phyloP scores from a whole-genome alignment of 2,329 filamentous ascomycete species.

The Ascochyta koolunga region DNA sequence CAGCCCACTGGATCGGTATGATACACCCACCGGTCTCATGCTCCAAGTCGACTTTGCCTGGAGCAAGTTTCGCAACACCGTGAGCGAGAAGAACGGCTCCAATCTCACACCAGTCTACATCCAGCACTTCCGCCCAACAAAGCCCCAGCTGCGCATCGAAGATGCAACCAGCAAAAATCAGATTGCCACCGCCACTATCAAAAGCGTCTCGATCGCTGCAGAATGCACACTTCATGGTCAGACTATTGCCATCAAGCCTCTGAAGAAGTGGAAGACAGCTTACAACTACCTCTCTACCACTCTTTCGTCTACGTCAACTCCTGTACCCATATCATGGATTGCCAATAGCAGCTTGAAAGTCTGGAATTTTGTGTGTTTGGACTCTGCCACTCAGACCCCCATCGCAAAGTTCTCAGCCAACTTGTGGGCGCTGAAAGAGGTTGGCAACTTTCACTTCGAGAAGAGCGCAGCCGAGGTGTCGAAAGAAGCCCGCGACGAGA shows the following conservation, averaged over 20 bases:
- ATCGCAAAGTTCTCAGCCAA: conserved; percentile 29
- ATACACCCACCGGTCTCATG: conserved; percentile 11
- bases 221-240: conserved; percentile 21
- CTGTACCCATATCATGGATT: conserved; percentile 23
- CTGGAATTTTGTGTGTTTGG: conserved; percentile 30
- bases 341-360: conserved; percentile 20
- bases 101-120: conserved; percentile 22
- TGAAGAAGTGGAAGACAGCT: conserved; percentile 26
- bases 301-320: conserved; percentile 4
- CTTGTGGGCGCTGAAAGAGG: conserved; percentile 25
- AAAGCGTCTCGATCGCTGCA: conserved; percentile 23
- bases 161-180: neutral
- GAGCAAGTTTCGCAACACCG: conserved; percentile 27
- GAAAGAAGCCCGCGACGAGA: conserved; percentile 22
- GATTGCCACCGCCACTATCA: conserved; percentile 24
- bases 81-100: conserved; percentile 19
- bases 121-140: conserved; percentile 26
- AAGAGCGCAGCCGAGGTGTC: conserved; percentile 10
- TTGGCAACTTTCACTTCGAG: conserved; percentile 29
- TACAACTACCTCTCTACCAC: conserved; percentile 30
- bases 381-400: conserved; percentile 20
- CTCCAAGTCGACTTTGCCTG: conserved; percentile 29
- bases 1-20: neutral
- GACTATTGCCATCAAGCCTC: conserved; percentile 22
- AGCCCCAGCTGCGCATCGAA: conserved; percentile 26